A percentile compares a stretch with the other conserved stretches of the same genome.
These are phyloP conservation scores for Xanthoparmelia taractica DNA, from an alignment of 495 filamentous ascomycete species.

Conservation along the genomic window DNA sequence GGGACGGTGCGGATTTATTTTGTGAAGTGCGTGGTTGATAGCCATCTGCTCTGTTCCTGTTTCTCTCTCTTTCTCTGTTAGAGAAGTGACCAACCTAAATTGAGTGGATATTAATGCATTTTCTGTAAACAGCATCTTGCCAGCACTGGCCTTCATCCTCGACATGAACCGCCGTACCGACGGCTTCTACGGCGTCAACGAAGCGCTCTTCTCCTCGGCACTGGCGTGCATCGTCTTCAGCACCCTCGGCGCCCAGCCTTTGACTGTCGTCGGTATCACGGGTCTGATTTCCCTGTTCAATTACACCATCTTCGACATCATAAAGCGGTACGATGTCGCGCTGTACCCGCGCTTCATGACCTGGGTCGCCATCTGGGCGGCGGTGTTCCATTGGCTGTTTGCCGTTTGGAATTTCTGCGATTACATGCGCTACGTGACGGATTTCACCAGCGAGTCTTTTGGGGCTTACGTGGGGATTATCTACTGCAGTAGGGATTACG, in stretches of 20 bases:
- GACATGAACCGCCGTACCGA: constrained; percentile 38
- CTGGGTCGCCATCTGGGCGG: constrained; percentile 40
- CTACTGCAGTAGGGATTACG: constrained; percentile 34
- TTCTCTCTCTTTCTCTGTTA: too few species aligned
- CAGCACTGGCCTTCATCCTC: constrained; percentile 39
- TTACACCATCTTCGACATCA: constrained; percentile 42
- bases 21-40: constrained; percentile 30
- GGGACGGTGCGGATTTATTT: constrained; percentile 41
- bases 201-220: constrained; percentile 39
- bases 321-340: constrained; percentile 30
- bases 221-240: constrained; percentile 38
- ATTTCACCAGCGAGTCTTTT: constrained; percentile 38
- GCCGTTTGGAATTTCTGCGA: constrained; percentile 37
- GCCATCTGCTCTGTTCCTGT: too few species aligned
- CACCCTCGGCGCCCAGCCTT: constrained; percentile 28
- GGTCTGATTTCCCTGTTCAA: constrained; percentile 35
- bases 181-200: constrained; percentile 40
- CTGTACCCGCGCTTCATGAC: constrained; percentile 34
- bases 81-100: not conserved
- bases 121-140: constrained; percentile 31
- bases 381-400: constrained; percentile 38
- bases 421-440: constrained; percentile 37
- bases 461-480: constrained; percentile 41
- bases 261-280: constrained; percentile 33
- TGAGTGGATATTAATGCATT: not conserved